A percentile compares a stretch with the other conserved stretches of the same genome.
phyloP scores from a whole-genome alignment of 2,329 filamentous ascomycete genomes.

The Calonectria pseudoturangicola region DNA sequence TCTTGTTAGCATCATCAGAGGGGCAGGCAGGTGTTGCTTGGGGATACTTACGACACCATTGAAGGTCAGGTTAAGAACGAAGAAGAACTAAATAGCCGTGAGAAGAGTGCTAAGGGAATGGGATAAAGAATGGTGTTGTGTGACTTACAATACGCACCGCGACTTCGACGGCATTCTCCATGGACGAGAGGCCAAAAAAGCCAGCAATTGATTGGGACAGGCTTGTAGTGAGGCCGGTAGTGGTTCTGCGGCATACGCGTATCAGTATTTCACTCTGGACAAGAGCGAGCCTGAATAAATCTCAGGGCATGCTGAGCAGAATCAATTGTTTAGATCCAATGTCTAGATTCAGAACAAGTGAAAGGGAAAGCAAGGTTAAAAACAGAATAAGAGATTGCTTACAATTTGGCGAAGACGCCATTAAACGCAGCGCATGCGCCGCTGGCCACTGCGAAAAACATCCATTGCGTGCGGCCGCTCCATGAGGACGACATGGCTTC shows the following conservation, averaged over 20 bases:
- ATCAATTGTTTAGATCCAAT: too few species aligned
- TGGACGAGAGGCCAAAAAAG: constrained; percentile 64
- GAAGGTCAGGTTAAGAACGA: constrained; percentile 83
- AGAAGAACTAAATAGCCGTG: constrained; percentile 75
- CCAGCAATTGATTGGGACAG: constrained; percentile 67
- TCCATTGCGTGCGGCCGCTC: constrained; percentile 71
- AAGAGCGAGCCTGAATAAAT: not conserved
- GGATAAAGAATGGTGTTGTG: not conserved
- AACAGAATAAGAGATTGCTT: constrained; percentile 57
- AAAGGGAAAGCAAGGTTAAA: too few species aligned
- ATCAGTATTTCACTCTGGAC: not conserved
- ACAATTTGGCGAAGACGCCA: constrained; percentile 90
- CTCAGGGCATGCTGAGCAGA: not conserved
- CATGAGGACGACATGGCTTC: constrained; percentile 45
- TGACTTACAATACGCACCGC: constrained; percentile 69
- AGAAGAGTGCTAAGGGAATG: constrained; percentile 31
- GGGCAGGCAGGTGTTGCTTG: not conserved
- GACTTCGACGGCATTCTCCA: constrained; percentile 67
- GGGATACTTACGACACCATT: constrained; percentile 78
- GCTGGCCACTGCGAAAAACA: constrained; percentile 82
- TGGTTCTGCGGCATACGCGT: constrained; percentile 66
- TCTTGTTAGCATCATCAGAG: constrained; percentile 16
- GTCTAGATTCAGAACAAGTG: too few species aligned
- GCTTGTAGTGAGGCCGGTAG: constrained; percentile 71
- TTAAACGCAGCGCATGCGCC: constrained; percentile 88